A percentile compares a stretch with the other conserved stretches of the same genome.
These are phyloP conservation scores for Citropsis articulata DNA, from an alignment of 345 rosid species.

Conservation along the genomic window DNA sequence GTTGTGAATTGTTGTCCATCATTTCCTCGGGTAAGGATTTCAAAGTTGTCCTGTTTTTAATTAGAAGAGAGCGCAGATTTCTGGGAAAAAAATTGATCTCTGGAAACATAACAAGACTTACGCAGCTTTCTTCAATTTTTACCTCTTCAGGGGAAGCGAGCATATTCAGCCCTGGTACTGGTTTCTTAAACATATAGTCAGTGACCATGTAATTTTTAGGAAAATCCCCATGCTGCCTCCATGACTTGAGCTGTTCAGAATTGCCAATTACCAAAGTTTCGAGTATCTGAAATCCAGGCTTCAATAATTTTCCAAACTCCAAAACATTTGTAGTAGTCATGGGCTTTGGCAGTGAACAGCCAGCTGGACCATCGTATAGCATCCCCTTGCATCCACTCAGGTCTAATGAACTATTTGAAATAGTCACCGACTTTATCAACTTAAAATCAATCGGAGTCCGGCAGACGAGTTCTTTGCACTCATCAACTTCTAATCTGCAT, in stretches of 20 bases:
- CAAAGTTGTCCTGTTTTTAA: rapidly evolving
- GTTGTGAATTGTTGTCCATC: background rate
- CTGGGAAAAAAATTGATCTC: background rate
- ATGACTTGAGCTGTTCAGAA: no score
- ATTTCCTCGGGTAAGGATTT: background rate
- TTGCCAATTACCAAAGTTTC: background rate
- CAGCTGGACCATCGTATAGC: no score
- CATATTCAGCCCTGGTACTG: background rate
- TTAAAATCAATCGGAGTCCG: background rate
- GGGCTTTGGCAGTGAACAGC: no score
- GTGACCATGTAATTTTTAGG: no score
- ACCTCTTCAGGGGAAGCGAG: background rate
- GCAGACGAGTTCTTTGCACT: background rate
- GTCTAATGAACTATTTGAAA: no score
- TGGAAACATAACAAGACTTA: background rate
- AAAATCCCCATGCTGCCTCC: no score
- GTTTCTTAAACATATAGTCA: no score
- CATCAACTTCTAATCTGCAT: background rate
- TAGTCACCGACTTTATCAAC: rapidly evolving
- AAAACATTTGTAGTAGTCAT: background rate
- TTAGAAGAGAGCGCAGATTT: background rate
- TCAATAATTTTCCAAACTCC: background rate
- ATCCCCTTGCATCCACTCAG: no score
- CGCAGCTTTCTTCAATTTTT: background rate
- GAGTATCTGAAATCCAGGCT: background rate